Percentiles rank a stretch among this genome's conserved stretches.
These are phyloP conservation scores for Kwoniella dendrophila DNA, from an alignment of 768 basidiomycete species.

Conservation along the genomic window DNA sequence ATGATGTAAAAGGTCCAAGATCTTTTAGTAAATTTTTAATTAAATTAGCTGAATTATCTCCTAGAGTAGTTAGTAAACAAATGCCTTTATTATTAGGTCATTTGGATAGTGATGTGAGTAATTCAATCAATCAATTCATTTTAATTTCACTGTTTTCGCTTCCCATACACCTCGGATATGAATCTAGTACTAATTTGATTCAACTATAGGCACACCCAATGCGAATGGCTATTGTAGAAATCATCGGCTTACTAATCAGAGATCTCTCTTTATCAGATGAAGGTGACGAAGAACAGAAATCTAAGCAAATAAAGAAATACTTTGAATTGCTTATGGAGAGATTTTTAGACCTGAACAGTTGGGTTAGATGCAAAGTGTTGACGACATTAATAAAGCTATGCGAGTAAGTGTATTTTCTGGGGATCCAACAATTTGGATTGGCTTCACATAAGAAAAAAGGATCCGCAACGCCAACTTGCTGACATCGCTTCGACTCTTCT, in stretches of 20 bases:
- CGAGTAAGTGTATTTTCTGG: conserved; percentile 62
- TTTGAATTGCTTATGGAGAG: conserved; percentile 84
- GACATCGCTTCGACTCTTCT: not conserved
- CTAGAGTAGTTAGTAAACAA: conserved; percentile 82
- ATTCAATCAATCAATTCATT: too few relatives aligned
- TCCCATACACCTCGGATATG: too few relatives aligned
- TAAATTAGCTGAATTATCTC: conserved; percentile 74
- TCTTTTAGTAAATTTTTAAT: conserved; percentile 83
- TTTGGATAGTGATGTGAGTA: conserved; percentile 81
- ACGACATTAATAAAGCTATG: conserved; percentile 73
- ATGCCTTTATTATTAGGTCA: conserved; percentile 80
- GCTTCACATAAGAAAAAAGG: too few relatives aligned
- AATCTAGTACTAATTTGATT: not conserved
- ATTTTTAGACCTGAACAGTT: conserved; percentile 82
- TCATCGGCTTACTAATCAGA: conserved; percentile 79
- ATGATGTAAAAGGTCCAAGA: conserved; percentile 81
- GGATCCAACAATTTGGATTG: too few relatives aligned
- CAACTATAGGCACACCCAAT: conserved; percentile 83
- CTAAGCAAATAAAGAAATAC: conserved; percentile 69
- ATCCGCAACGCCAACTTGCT: not conserved
- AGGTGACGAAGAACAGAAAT: conserved; percentile 61
- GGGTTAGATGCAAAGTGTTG: conserved; percentile 88
- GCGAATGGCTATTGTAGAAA: conserved; percentile 90
- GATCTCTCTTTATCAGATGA: conserved; percentile 69
- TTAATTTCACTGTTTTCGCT: too few relatives aligned